phyloP scores from a whole-genome alignment of 345 rosid species.

The Tarenaya hassleriana region DNA sequence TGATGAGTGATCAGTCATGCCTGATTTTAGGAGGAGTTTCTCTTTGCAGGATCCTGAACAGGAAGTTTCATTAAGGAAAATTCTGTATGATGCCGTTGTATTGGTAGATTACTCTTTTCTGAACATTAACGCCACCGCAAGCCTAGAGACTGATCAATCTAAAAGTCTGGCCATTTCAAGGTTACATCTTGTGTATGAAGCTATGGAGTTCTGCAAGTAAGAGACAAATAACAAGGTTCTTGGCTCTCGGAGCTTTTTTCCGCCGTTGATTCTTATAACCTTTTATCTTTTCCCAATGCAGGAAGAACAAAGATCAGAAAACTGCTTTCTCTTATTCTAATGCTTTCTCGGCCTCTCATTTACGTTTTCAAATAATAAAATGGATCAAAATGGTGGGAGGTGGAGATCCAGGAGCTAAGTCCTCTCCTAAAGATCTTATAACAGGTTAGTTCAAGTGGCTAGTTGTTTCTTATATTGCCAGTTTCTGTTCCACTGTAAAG shows the following conservation, averaged over 20 bases:
- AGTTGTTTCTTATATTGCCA: no score
- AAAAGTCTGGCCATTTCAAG: constrained; percentile 40
- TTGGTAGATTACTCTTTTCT: constrained; percentile 52
- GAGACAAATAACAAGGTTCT: not conserved
- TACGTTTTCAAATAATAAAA: constrained; percentile 1
- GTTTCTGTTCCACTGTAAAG: no score
- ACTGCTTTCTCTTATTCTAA: not conserved
- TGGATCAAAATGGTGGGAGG: constrained; percentile 10
- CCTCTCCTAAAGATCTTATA: not conserved
- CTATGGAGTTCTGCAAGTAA: constrained; percentile 46
- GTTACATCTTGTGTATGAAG: constrained; percentile 43
- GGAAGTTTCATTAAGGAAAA: constrained; percentile 31
- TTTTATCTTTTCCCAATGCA: constrained; percentile 6
- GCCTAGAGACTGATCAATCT: constrained; percentile 26
- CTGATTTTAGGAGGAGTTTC: not conserved
- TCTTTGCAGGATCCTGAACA: constrained; percentile 41
- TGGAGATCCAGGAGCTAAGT: not conserved
- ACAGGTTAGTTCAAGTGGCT: not conserved
- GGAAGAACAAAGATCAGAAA: constrained; percentile 5
- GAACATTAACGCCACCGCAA: constrained; percentile 19
- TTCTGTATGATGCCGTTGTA: constrained; percentile 41
- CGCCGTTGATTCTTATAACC: no score
- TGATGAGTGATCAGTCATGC: no score
- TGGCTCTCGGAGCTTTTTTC: no score
- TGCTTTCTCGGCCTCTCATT: not conserved